phyloP scores from a whole-genome alignment of 2,329 filamentous ascomycete genomes.

The Ophiostoma populinum region DNA sequence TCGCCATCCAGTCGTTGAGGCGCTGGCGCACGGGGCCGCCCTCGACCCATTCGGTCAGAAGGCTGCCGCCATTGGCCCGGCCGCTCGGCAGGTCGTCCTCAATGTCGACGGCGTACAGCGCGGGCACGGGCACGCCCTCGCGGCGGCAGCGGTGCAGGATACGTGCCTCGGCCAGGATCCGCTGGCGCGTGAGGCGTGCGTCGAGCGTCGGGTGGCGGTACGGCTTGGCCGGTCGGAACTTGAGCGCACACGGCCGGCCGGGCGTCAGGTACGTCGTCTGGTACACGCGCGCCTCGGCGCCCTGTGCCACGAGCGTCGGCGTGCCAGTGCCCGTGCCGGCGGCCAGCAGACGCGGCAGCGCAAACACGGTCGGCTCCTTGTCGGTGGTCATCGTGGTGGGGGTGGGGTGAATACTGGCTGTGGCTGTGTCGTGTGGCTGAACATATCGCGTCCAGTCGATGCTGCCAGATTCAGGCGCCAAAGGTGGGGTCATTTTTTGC shows the following conservation, averaged over 20 bases:
- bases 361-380: slow-evolving; percentile 5
- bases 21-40: slow-evolving; percentile 53
- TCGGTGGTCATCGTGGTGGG: background rate
- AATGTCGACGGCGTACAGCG: slow-evolving; percentile 49
- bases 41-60: slow-evolving; percentile 73
- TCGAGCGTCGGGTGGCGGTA: slow-evolving; percentile 88
- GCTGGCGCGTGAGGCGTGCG: slow-evolving; percentile 66
- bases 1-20: slow-evolving; percentile 51
- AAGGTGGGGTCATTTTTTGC: slow-evolving; percentile 5
- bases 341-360: slow-evolving; percentile 38
- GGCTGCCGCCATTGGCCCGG: slow-evolving; percentile 16
- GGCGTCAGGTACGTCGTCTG: slow-evolving; percentile 62
- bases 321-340: slow-evolving; percentile 23
- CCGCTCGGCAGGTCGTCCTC: slow-evolving; percentile 45
- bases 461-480: too few species aligned
- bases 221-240: slow-evolving; percentile 78
- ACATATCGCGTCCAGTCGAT: background rate
- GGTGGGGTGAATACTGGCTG: background rate
- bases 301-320: slow-evolving; percentile 67
- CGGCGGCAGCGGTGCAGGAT: slow-evolving; percentile 63
- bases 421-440: background rate
- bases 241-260: slow-evolving; percentile 57
- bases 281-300: slow-evolving; percentile 91
- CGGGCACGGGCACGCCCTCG: slow-evolving; percentile 69
- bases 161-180: slow-evolving; percentile 76